A percentile compares a stretch with the other conserved stretches of the same genome.
Evolutionary conservation across 768 basidiomycete genomes (phyloP).

Genomic region (Podaxis rugospora): DNA sequence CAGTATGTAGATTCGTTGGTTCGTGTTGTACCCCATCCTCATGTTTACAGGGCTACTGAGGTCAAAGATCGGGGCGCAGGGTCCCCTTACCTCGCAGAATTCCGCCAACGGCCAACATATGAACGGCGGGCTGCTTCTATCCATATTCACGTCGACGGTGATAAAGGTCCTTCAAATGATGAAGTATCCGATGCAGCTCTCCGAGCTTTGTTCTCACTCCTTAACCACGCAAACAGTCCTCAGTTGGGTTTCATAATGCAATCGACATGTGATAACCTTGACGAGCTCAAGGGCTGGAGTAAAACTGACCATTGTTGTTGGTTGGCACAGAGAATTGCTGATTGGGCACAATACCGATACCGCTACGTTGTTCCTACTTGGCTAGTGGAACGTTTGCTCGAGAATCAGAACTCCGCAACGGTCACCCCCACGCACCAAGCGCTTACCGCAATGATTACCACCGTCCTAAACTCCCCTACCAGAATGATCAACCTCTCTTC

Average conservation of each 20-base stretch:
- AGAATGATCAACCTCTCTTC: constrained; percentile 89
- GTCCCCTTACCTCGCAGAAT: constrained; percentile 81
- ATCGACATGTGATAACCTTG: constrained; percentile 66
- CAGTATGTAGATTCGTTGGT: constrained; percentile 47
- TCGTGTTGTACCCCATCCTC: constrained; percentile 8
- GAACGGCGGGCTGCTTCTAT: constrained; percentile 88
- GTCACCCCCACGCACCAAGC: constrained; percentile 52
- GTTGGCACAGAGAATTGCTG: constrained; percentile 72
- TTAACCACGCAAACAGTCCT: constrained; percentile 70
- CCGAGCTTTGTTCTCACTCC: constrained; percentile 63
- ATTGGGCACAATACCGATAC: constrained; percentile 92
- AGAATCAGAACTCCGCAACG: constrained; percentile 49
- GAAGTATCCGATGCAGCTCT: constrained; percentile 78
- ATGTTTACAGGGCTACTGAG: constrained; percentile 41
- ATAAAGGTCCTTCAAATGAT: constrained; percentile 68
- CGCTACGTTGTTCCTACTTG: constrained; percentile 86
- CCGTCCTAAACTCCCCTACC: constrained; percentile 77
- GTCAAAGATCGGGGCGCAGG: constrained; percentile 61
- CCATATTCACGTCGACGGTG: constrained; percentile 84
- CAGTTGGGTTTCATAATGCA: constrained; percentile 75
- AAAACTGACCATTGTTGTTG: constrained; percentile 74
- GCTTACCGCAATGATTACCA: constrained; percentile 73
- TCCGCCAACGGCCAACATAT: constrained; percentile 70
- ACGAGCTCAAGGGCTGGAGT: constrained; percentile 58
- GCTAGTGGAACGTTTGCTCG: constrained; percentile 72